Evolutionary conservation across 1,139 yeast genomes (phyloP).

Genomic region (Tardiomyces depauwii): DNA sequence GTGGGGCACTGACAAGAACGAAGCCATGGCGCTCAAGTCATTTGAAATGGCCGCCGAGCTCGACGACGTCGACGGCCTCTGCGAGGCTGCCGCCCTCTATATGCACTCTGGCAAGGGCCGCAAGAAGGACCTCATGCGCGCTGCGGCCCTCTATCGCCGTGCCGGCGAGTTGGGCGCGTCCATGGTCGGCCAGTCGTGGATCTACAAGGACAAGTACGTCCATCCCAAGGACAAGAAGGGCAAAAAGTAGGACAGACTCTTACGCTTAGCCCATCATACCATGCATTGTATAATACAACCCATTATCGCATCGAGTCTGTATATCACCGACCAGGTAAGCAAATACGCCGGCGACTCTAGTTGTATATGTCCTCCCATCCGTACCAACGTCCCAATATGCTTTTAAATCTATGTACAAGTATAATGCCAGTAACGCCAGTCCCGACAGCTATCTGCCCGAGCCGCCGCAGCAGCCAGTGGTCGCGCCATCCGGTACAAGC

Average conservation of each 20-base stretch:
- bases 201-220: constrained; percentile 60
- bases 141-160: constrained; percentile 62
- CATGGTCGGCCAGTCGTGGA: constrained; percentile 68
- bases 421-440: no score
- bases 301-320: no score
- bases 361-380: no score
- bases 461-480: no score
- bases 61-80: constrained; percentile 62
- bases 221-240: constrained; percentile 14
- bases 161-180: constrained; percentile 57
- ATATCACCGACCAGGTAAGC: no score
- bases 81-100: constrained; percentile 64
- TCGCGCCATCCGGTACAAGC: no score
- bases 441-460: no score
- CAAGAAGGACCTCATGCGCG: constrained; percentile 49
- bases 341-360: no score
- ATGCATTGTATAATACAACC: no score
- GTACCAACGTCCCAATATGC: no score
- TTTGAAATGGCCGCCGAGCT: constrained; percentile 57
- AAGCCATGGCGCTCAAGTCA: constrained; percentile 45
- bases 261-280: no score
- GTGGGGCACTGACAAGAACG: constrained; percentile 48
- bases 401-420: no score
- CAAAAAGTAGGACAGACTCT: constrained; percentile 3
- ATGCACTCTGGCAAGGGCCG: constrained; percentile 41